Evolutionary conservation across 2,329 filamentous ascomycete genomes (phyloP).

Genomic region (Xylaria sp.): DNA sequence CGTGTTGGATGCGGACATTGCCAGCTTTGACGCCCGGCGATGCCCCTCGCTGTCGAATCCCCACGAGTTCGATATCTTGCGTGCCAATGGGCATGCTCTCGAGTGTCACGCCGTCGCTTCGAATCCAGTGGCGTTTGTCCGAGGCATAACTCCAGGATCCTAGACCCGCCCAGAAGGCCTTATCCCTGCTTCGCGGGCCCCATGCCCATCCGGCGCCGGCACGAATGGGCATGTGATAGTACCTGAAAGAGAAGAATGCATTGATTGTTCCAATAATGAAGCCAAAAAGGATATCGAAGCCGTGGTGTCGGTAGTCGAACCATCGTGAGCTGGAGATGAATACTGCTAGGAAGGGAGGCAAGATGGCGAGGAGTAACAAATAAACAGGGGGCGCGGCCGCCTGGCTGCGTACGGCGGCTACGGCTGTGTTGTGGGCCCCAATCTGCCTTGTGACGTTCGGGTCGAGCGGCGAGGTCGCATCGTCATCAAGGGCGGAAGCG

Average conservation of each 20-base stretch:
- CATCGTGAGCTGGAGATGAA: slow-evolving; percentile 83
- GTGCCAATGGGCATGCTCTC: slow-evolving; percentile 11
- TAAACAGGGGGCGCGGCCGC: slow-evolving; percentile 80
- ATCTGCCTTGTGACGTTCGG: slow-evolving; percentile 30
- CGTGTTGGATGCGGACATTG: slow-evolving; percentile 3
- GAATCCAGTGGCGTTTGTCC: slow-evolving; percentile 34
- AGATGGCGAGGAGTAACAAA: slow-evolving; percentile 62
- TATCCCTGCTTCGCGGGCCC: slow-evolving; percentile 66
- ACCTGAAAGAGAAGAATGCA: slow-evolving; percentile 71
- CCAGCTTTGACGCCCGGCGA: slow-evolving; percentile 15
- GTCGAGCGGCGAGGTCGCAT: slow-evolving; percentile 29
- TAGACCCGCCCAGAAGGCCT: slow-evolving; percentile 75
- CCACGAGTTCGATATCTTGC: slow-evolving; percentile 30
- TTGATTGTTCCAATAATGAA: slow-evolving; percentile 67
- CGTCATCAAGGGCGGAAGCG: slow-evolving; percentile 16
- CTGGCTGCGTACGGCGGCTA: slow-evolving; percentile 58
- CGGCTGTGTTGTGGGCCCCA: slow-evolving; percentile 34
- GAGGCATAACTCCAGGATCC: slow-evolving; percentile 55
- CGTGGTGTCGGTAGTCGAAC: slow-evolving; percentile 84
- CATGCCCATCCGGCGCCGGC: slow-evolving; percentile 85
- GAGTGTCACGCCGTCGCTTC: slow-evolving; percentile 20
- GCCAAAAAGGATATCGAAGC: slow-evolving; percentile 89
- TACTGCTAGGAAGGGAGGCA: slow-evolving; percentile 68
- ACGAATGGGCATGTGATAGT: slow-evolving; percentile 76
- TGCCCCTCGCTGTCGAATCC: slow-evolving; percentile 21